Percentiles rank a stretch among this genome's conserved stretches.
Conservation (phyloP, 345 rosid species). For the Populus nigra region DNA sequence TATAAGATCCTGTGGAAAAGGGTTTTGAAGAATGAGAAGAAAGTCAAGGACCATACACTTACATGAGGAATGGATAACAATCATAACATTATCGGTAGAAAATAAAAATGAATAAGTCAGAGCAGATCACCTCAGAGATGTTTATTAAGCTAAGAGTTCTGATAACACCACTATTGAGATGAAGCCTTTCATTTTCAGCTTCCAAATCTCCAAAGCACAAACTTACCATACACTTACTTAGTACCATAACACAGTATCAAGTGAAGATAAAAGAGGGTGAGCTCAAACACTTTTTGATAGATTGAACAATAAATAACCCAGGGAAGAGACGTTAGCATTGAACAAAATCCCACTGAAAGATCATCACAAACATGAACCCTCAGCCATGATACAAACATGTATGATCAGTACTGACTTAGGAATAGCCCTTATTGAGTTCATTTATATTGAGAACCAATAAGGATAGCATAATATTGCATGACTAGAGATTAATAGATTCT, state of each 20-base stretch:
- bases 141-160: too few species aligned
- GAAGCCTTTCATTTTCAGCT: neutral
- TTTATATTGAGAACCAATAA: neutral
- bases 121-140: neutral
- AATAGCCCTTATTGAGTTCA: neutral
- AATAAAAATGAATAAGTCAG: neutral
- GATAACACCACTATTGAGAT: too few species aligned
- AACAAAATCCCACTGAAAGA: neutral
- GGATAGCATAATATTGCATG: neutral
- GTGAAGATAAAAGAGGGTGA: neutral
- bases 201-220: slow-evolving; percentile 8
- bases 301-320: neutral
- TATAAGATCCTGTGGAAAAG: slow-evolving; percentile 61
- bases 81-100: neutral
- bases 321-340: neutral
- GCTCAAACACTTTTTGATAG: neutral
- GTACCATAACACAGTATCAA: too few species aligned
- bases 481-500: too few species aligned
- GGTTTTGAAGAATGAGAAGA: slow-evolving; percentile 6
- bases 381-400: neutral
- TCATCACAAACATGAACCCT: neutral
- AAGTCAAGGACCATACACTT: neutral
- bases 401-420: neutral
- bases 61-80: neutral
- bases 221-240: neutral